Base-by-base conservation (phyloP, 495 filamentous ascomycete species). In the Coniosporium apollinis region DNA sequence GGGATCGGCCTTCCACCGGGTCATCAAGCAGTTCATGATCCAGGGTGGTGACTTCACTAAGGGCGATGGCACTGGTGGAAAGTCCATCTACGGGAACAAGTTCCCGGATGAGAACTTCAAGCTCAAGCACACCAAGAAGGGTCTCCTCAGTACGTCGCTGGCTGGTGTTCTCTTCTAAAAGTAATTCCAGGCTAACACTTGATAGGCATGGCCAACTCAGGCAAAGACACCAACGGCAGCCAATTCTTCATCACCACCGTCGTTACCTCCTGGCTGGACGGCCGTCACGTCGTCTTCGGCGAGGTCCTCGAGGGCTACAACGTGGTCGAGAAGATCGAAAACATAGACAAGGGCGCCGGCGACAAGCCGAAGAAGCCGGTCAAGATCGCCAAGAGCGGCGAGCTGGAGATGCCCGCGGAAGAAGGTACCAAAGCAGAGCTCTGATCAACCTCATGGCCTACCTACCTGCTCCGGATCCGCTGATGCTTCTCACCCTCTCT, bases 31-130 rank as follows among this genome's bases (percentile, higher is more conserved):
- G 38, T 97, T 97, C 67, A 97, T 97, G 89, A 94, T 94, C 57
- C 89, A 97, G 65, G 89, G 89, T 56, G 89, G 91, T 63, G 91
- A 99, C 65, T 99, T 99, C 65, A 99, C 91, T 58, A 82, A 76
- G 43, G 76, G 76, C 45, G 86, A 99, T 54, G 87, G 86, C 50
- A 94, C 86, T 54, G 89, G 89, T 57, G 89, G 89, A 50, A 94
- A 94, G 72, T 93, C 85, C 29, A 80, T 97, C 64, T 97, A 96
- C 58, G 89, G 89, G 47, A 70, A 76, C 44, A 93, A 87, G 65
- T 97, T 96, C 62, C 51, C 69, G 34, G 89, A 97, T 60, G 89
- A 97, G 79, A 97, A 96, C 78, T 97, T 97, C 74, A 97, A 96
- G 78, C 70, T 97, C 39, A 92, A 91, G 72, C 74, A 79, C 61